Evolutionary conservation across 345 rosid genomes (phyloP).

Genomic region (sweet orange (Citrus sinensis)): DNA sequence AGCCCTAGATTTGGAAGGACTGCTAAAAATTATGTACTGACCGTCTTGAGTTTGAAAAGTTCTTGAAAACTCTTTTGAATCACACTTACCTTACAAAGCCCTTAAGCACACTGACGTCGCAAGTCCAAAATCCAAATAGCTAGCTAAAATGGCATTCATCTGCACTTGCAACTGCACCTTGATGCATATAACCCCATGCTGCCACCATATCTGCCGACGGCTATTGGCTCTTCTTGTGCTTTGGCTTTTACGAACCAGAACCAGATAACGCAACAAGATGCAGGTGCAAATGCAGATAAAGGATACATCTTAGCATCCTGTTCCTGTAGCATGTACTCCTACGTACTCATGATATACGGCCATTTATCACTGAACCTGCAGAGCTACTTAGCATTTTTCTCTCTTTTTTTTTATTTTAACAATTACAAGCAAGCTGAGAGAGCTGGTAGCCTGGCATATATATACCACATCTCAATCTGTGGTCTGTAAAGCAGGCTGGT

Average conservation of each 20-base stretch:
- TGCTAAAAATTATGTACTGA: too few relatives aligned
- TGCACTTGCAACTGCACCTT: slow-evolving; percentile 32
- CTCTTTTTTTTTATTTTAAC: background rate
- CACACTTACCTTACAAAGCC: background rate
- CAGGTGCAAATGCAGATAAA: slow-evolving; percentile 42
- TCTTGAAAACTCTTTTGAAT: background rate
- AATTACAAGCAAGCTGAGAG: background rate
- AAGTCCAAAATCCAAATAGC: background rate
- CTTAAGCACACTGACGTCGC: background rate
- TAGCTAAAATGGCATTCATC: slow-evolving; percentile 26
- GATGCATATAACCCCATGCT: background rate
- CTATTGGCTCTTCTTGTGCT: background rate
- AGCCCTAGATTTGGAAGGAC: too few relatives aligned
- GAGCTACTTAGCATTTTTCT: background rate
- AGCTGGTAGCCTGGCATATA: background rate
- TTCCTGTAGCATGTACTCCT: background rate
- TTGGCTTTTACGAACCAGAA: background rate
- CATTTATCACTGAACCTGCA: background rate
- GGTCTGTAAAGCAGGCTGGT: background rate
- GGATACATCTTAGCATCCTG: slow-evolving; percentile 10
- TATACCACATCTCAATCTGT: too few relatives aligned
- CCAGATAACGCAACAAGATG: slow-evolving; percentile 13
- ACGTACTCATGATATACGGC: background rate
- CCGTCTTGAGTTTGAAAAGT: background rate
- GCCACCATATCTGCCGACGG: background rate